Evolutionary conservation across 2,329 filamentous ascomycete genomes (phyloP).

Genomic region (Huntiella savannae): DNA sequence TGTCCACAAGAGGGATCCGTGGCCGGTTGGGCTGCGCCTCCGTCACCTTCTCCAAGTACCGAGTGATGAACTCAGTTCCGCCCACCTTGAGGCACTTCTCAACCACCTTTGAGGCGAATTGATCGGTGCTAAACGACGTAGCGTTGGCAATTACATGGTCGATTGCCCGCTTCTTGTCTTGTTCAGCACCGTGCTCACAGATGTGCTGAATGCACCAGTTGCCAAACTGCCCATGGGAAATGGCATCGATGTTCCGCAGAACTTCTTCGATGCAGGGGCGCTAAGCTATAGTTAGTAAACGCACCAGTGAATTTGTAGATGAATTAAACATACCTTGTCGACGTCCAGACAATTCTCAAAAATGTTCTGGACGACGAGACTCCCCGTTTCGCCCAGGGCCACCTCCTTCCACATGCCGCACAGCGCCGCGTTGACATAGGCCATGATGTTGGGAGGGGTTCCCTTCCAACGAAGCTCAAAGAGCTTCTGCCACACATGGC

Average conservation of each 20-base stretch:
- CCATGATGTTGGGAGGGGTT: slow-evolving; percentile 94
- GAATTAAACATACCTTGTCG: slow-evolving; percentile 59
- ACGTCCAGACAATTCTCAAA: slow-evolving; percentile 98
- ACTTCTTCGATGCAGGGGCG: slow-evolving; percentile 96
- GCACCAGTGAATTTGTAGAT: slow-evolving; percentile 11
- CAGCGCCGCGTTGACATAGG: slow-evolving; percentile 87
- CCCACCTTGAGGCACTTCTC: slow-evolving; percentile 98
- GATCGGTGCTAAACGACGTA: slow-evolving; percentile 94
- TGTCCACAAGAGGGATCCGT: slow-evolving; percentile 92
- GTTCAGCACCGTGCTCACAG: slow-evolving; percentile 83
- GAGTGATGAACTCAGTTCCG: slow-evolving; percentile 70
- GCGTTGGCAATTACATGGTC: slow-evolving; percentile 90
- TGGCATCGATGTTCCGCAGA: slow-evolving; percentile 81
- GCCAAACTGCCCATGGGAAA: slow-evolving; percentile 92
- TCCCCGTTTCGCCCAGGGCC: slow-evolving; percentile 89
- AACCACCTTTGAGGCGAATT: slow-evolving; percentile 97
- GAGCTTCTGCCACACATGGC: slow-evolving; percentile 98
- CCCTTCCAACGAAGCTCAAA: slow-evolving; percentile 95
- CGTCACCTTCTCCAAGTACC: slow-evolving; percentile 85
- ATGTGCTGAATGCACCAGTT: slow-evolving; percentile 99
- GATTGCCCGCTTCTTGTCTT: slow-evolving; percentile 80
- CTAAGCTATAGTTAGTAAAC: slow-evolving; percentile 24
- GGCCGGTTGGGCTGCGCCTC: slow-evolving; percentile 79
- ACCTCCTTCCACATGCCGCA: slow-evolving; percentile 98
- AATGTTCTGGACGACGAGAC: slow-evolving; percentile 95